These are phyloP conservation scores for Pyrenophora tritici-repentis DNA, from an alignment of 2,329 filamentous ascomycete species.

Conservation along the genomic window DNA sequence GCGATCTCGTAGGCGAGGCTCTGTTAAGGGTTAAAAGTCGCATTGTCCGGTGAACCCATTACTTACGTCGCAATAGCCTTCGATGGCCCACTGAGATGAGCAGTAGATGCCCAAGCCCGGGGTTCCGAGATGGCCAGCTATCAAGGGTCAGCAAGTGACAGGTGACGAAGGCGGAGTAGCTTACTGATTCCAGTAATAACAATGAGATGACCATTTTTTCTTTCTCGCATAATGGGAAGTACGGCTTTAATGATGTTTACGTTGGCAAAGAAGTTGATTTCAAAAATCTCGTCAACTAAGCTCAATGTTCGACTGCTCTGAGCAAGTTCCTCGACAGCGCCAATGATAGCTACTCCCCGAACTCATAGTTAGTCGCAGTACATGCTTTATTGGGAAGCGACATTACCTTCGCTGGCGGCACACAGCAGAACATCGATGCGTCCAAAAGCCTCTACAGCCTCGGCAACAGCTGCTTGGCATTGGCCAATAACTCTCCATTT, in stretches of 20 bases:
- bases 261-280: conserved; percentile 91
- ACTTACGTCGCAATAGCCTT: conserved; percentile 85
- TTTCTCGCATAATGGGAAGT: conserved; percentile 76
- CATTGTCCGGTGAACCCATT: conserved; percentile 7
- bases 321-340: conserved; percentile 87
- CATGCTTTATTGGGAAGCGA: neutral
- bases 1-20: conserved; percentile 91
- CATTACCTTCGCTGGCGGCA: conserved; percentile 79
- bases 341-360: conserved; percentile 70
- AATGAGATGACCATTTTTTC: conserved; percentile 87
- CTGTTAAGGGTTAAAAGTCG: conserved; percentile 30
- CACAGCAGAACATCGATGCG: conserved; percentile 88
- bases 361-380: neutral
- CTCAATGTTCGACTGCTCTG: conserved; percentile 73
- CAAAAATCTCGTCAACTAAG: conserved; percentile 88
- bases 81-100: conserved; percentile 90
- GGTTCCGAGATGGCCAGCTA: conserved; percentile 84
- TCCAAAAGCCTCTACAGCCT: conserved; percentile 82
- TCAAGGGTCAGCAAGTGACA: conserved; percentile 15
- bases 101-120: conserved; percentile 91
- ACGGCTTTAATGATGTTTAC: conserved; percentile 94
- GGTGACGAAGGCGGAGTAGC: conserved; percentile 4
- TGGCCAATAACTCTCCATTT: conserved; percentile 63
- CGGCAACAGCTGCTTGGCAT: conserved; percentile 84
- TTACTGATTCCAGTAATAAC: conserved; percentile 81